Evolutionary conservation across 139 green algal genomes (phyloP), one percentile per base, ranked within the genome.

Genomic region (Haematococcus lacustris): DNA sequence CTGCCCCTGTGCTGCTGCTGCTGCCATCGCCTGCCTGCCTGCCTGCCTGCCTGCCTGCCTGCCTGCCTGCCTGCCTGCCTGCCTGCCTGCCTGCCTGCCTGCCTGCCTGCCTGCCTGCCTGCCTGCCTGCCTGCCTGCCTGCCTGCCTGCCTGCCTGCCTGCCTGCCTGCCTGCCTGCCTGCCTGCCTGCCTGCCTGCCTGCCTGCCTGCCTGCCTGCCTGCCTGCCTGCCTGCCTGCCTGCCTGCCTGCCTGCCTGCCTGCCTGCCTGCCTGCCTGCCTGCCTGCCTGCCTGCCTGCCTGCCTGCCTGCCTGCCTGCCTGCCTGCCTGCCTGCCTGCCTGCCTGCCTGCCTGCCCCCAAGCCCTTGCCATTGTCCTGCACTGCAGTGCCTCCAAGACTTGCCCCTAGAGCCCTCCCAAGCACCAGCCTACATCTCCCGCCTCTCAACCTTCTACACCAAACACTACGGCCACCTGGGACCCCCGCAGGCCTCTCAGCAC

Each of bases 361-460:
- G 9, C 5, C 23, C 26, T 65, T 65, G 57, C 57, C 21, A 35
- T 30, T 65, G 57, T 65, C 17, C 57, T 65, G 23, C 32, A 25
- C 57, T 9, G 38, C 71, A 76, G 37, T 68, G 73, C 50, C 74
- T 81, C 51, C 59, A 60, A 17, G 47, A 62, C 3, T 61, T 86
- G 30, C 78, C 80, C 4, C 71, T 86, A 26, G 76, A 83, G 37
- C 75, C 75, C 17, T 32, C 68, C 0, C 77, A 76, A 4, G 65
- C 61, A 37, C 50, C 47, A 64, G 81, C 76, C 66, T 83, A 82
- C 75, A 32, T 75, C 51, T 82, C 78, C 13, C 84, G 84, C 34
- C 78, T 89, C 3, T 74, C 76, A 60, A 89, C 80, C 38, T 85
- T 82, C 39, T 84, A 85, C 78, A 82, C 75, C 62, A 86, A 87